Evolutionary conservation across 2,329 filamentous ascomycete genomes (phyloP), one percentile per base, ranked within the genome.

Genomic region (Chaetomium sp.): DNA sequence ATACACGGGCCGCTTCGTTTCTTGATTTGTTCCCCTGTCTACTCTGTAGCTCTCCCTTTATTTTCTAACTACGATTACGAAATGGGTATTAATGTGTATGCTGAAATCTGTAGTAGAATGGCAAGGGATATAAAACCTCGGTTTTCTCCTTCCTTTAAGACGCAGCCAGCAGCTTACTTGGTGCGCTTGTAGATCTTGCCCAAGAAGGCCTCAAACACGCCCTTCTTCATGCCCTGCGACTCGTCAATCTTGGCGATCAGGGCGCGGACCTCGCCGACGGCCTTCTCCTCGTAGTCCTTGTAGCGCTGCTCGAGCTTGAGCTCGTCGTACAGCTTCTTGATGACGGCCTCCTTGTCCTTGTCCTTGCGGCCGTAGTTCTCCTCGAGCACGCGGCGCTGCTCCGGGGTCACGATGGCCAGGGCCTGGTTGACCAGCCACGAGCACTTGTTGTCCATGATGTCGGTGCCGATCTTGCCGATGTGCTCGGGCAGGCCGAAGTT

Each of bases 401-500:
- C 92, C 1, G 92, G 88, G 2, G 85, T 93, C 69, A 87, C 90
- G 68, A 90, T 85, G 77, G 88, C 85, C 65, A 99, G 84, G 55
- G 95, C 95, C 80, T 97, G 90, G 85, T 99, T 99, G 79, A 99
- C 86, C 66, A 99, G 83, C 95, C 95, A 99, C 50, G 92, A 96
- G 85, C 95, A 99, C 86, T 99, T 99, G 87, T 99, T 99, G 82
- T 99, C 95, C 84, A 93, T 89, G 78, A 99, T 99, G 75, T 99
- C 95, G 66, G 95, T 99, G 70, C 95, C 95, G 70, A 98, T 97
- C 87, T 99, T 99, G 79, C 95, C 95, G 76, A 99, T 95, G 74
- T 93, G 87, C 74, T 92, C 87, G 47, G 95, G 93, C 72, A 94
- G 89, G 72, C 94, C 95, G 75, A 95, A 99, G 81, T 96, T 96